Evolutionary conservation across 331 rosid genomes (phyloP).

Genomic region (Pyrus hybrid): DNA sequence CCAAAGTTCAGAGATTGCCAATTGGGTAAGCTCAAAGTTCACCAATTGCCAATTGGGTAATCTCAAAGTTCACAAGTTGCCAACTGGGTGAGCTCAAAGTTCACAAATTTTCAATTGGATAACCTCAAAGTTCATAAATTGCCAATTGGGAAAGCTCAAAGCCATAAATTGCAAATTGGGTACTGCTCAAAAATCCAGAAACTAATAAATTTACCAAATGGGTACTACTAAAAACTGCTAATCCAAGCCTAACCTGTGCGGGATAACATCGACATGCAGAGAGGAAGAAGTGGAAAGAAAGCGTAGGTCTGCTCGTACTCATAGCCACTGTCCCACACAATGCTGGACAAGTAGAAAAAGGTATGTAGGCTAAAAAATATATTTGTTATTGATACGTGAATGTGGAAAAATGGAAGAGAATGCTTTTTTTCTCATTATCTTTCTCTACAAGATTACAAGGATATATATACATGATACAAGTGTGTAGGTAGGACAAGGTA

Average conservation of each 20-base stretch:
- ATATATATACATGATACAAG: too few relatives aligned
- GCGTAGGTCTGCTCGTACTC: constrained; percentile 91
- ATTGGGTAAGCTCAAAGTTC: too few relatives aligned
- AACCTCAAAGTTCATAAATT: neutral
- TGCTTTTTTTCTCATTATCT: too few relatives aligned
- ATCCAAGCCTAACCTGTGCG: constrained; percentile 25
- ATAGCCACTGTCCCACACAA: constrained; percentile 92
- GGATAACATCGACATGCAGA: constrained; percentile 42
- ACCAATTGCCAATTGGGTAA: neutral
- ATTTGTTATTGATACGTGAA: too few relatives aligned
- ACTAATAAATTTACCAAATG: neutral
- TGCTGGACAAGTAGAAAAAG: too few relatives aligned
- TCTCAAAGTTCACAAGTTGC: neutral
- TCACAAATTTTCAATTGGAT: neutral
- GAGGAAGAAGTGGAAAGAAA: constrained; percentile 75
- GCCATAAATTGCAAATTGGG: neutral
- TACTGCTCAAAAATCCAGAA: neutral
- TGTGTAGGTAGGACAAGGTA: too few relatives aligned
- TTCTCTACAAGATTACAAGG: too few relatives aligned
- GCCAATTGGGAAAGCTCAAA: neutral
- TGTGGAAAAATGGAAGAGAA: too few relatives aligned
- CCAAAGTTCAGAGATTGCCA: neutral
- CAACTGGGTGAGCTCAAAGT: neutral
- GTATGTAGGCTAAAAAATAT: too few relatives aligned
- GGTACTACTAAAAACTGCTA: neutral